Conservation (phyloP, 768 basidiomycete genomes). For the Lactifluus subvellereus region DNA sequence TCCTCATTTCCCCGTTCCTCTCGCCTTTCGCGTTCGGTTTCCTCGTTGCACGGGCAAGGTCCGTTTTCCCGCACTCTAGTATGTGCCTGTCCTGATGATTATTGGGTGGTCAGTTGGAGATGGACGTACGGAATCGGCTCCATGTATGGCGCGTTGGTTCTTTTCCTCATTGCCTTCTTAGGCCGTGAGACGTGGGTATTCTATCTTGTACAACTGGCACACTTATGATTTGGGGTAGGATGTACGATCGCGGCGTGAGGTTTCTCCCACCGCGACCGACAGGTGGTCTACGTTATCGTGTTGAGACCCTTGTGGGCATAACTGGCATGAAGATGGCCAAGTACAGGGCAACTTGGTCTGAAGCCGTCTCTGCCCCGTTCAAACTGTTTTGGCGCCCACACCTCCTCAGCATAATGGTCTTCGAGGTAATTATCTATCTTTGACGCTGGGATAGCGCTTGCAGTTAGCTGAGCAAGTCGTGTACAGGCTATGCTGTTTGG, state of each 20-base stretch:
- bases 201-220: background rate
- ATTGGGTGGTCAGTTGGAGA: conserved; percentile 39
- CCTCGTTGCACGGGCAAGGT: conserved; percentile 50
- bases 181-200: conserved; percentile 57
- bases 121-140: conserved; percentile 66
- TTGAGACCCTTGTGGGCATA: conserved; percentile 58
- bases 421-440: conserved; percentile 31
- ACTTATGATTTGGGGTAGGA: conserved; percentile 32
- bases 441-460: background rate
- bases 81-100: background rate
- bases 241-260: conserved; percentile 52
- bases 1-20: conserved; percentile 58
- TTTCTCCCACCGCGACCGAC: conserved; percentile 29
- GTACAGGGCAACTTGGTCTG: conserved; percentile 47
- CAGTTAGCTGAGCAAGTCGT: background rate
- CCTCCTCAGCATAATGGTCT: conserved; percentile 41
- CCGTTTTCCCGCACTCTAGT: conserved; percentile 7
- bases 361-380: conserved; percentile 41
- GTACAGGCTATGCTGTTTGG: conserved; percentile 55
- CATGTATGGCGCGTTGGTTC: conserved; percentile 51
- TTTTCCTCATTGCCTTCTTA: conserved; percentile 52
- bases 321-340: conserved; percentile 55
- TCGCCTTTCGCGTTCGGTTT: conserved; percentile 67
- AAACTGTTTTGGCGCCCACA: conserved; percentile 61
- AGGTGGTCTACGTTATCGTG: conserved; percentile 43